Conservation (phyloP, 345 rosid species). For the Pistacia atlantica region DNA sequence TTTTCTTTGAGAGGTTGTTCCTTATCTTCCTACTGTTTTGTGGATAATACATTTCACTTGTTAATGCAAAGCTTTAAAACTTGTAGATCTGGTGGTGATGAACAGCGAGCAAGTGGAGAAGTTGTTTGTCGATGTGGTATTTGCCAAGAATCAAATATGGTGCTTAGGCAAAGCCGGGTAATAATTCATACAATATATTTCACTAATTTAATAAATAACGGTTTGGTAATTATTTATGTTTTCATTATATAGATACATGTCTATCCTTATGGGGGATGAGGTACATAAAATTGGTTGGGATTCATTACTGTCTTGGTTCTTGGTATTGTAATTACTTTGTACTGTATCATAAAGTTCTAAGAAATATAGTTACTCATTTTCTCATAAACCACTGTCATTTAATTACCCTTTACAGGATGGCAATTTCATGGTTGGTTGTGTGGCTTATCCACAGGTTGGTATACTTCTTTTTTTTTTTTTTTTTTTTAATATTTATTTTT, state of each 20-base stretch:
- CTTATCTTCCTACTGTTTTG: slow-evolving; percentile 13
- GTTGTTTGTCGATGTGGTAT: slow-evolving; percentile 71
- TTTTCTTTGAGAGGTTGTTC: slow-evolving; percentile 86
- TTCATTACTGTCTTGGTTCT: background rate
- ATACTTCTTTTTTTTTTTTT: slow-evolving; percentile 8
- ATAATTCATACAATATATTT: slow-evolving; percentile 6
- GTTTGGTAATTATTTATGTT: too few species aligned
- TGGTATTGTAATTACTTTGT: background rate
- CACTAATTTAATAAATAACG: background rate
- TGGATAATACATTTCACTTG: slow-evolving; percentile 16
- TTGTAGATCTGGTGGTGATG: slow-evolving; percentile 60
- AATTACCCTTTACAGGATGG: slow-evolving; percentile 60
- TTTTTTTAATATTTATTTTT: background rate
- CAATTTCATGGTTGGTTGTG: slow-evolving; percentile 95
- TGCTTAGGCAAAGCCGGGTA: slow-evolving; percentile 84
- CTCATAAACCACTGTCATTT: slow-evolving; percentile 7
- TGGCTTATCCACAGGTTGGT: slow-evolving; percentile 80
- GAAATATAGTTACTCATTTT: slow-evolving; percentile 18
- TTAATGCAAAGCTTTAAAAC: slow-evolving; percentile 21
- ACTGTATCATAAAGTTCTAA: slow-evolving; percentile 1
- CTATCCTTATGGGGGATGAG: background rate
- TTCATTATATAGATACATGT: too few species aligned
- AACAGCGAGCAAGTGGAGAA: slow-evolving; percentile 57
- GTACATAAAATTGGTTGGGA: background rate
- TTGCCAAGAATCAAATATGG: slow-evolving; percentile 87